A percentile compares a stretch with the other conserved stretches of the same genome.
Conservation (phyloP, 768 basidiomycete genomes). For the Pulveroboletus sp. region DNA sequence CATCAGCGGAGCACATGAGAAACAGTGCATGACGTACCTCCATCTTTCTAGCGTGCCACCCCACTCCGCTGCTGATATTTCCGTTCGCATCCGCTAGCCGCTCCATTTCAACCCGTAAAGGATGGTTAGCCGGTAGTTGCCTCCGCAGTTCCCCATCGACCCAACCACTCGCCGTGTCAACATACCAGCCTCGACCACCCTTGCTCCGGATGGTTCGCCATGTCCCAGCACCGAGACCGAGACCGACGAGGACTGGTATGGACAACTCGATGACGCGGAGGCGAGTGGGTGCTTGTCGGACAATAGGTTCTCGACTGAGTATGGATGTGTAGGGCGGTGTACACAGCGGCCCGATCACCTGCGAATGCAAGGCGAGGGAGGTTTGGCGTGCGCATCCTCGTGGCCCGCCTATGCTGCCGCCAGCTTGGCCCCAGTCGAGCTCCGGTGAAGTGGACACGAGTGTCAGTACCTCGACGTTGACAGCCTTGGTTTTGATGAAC, state of each 20-base stretch:
- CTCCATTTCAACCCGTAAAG: conserved; percentile 66
- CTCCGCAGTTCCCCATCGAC: conserved; percentile 48
- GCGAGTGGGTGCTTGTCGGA: conserved; percentile 50
- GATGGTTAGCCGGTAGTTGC: conserved; percentile 56
- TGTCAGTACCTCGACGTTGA: conserved; percentile 82
- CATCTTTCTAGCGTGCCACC: conserved; percentile 97
- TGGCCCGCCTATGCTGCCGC: conserved; percentile 24
- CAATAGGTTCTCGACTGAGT: conserved; percentile 30
- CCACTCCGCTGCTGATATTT: conserved; percentile 85
- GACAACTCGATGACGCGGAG: conserved; percentile 87
- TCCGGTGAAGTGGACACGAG: conserved; percentile 73
- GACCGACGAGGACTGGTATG: conserved; percentile 57
- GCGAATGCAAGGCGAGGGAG: conserved; percentile 69
- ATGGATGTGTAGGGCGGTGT: conserved; percentile 72
- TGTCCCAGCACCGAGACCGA: conserved; percentile 74
- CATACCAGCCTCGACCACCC: conserved; percentile 93
- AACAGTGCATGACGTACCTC: conserved; percentile 57
- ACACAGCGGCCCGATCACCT: conserved; percentile 76
- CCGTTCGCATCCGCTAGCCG: conserved; percentile 76
- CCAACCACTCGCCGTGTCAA: conserved; percentile 86
- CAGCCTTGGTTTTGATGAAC: conserved; percentile 65
- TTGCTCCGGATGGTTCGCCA: conserved; percentile 93
- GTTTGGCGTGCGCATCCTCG: conserved; percentile 58
- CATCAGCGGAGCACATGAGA: not conserved
- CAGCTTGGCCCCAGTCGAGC: conserved; percentile 50